A percentile compares a stretch with the other conserved stretches of the same genome.
Evolutionary conservation across 345 rosid species (phyloP).

Genomic region (Hibiscus tridactylites): DNA sequence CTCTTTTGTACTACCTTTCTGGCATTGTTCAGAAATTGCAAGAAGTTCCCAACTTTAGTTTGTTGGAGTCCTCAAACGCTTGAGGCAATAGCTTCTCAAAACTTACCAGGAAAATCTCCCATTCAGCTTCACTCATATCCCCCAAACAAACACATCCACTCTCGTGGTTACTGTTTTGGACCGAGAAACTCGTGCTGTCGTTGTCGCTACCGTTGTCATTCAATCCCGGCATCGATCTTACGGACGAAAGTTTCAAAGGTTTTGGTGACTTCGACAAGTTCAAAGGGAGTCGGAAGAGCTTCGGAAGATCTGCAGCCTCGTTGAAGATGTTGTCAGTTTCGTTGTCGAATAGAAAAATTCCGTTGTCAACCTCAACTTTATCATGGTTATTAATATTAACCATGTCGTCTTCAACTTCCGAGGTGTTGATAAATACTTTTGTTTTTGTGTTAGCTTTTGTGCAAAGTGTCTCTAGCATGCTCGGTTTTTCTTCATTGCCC

Average conservation of each 20-base stretch:
- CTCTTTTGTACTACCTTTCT: neutral
- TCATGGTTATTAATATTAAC: slow-evolving; percentile 3
- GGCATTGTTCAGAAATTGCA: slow-evolving; percentile 37
- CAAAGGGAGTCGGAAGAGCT: slow-evolving; percentile 1
- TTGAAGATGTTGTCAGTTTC: slow-evolving; percentile 22
- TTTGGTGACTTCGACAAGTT: slow-evolving; percentile 27
- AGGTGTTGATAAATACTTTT: neutral
- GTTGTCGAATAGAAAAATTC: slow-evolving; percentile 37
- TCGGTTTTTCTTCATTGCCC: slow-evolving; percentile 41
- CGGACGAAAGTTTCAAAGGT: slow-evolving; percentile 14
- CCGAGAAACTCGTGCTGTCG: slow-evolving; percentile 40
- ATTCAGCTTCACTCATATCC: slow-evolving; percentile 48
- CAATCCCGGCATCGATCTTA: slow-evolving; percentile 27
- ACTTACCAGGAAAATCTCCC: slow-evolving; percentile 47
- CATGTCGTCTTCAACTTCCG: slow-evolving; percentile 1
- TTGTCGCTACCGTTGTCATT: neutral
- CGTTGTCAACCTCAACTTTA: slow-evolving; percentile 16
- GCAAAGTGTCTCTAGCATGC: slow-evolving; percentile 53
- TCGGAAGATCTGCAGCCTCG: slow-evolving; percentile 12
- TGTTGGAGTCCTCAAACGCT: slow-evolving; percentile 32
- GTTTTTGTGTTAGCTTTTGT: slow-evolving; percentile 39
- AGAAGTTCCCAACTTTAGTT: slow-evolving; percentile 57
- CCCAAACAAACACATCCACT: slow-evolving; percentile 35
- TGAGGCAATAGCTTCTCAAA: slow-evolving; percentile 50
- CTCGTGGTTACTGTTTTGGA: slow-evolving; percentile 20